Conservation (phyloP, 441 rosid species). For the Lepidium campestre region DNA sequence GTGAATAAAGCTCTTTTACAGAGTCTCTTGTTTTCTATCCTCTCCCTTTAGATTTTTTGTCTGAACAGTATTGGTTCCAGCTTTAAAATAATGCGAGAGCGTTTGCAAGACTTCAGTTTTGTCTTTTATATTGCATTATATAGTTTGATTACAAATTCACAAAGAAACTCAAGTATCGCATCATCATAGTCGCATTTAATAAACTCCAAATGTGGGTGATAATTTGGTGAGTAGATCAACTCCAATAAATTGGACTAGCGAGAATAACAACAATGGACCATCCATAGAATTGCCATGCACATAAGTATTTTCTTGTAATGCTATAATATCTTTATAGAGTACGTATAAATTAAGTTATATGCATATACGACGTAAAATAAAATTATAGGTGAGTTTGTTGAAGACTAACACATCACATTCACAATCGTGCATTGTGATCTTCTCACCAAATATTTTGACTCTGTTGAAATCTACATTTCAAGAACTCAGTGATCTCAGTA, state of each 20-base stretch:
- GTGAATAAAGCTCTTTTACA: slow-evolving; percentile 17
- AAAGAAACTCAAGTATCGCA: too few species aligned
- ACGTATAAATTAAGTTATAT: not conserved
- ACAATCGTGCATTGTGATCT: not conserved
- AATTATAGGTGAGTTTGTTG: slow-evolving; percentile 22
- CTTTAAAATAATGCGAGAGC: not conserved
- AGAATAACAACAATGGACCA: too few species aligned
- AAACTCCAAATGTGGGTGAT: too few species aligned
- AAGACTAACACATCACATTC: slow-evolving; percentile 16
- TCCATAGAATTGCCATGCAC: too few species aligned
- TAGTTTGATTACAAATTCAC: too few species aligned
- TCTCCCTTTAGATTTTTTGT: not conserved
- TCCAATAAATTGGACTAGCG: too few species aligned
- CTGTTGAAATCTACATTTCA: not conserved
- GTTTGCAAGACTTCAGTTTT: not conserved
- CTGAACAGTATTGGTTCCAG: not conserved
- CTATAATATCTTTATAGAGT: not conserved
- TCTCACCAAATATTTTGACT: slow-evolving; percentile 19
- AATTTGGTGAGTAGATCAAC: too few species aligned
- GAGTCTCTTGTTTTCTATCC: not conserved
- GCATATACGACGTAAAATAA: not conserved
- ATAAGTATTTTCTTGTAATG: slow-evolving; percentile 5
- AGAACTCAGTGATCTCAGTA: not conserved
- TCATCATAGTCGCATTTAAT: too few species aligned
- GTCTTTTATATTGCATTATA: not conserved